phyloP scores from a whole-genome alignment of 495 filamentous ascomycete species.

The Thermothielavioides terrestris region DNA sequence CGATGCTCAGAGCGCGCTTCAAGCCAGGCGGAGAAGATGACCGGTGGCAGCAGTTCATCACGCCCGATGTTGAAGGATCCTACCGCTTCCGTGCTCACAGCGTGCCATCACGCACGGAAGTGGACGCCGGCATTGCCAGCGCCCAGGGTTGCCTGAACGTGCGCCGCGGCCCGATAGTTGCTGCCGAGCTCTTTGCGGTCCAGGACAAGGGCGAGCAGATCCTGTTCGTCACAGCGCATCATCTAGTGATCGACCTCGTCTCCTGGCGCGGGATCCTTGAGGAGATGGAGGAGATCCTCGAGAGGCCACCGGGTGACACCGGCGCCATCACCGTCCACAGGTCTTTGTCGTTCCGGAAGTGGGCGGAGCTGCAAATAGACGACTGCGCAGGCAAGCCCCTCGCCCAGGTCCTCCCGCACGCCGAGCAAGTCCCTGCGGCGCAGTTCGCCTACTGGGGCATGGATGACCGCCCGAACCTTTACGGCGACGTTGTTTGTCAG shows the following conservation, averaged over 20 bases:
- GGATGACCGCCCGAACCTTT: constrained; percentile 21
- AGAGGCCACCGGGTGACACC: constrained; percentile 8
- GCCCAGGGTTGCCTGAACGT: constrained; percentile 27
- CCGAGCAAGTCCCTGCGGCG: constrained; percentile 1
- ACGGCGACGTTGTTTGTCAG: constrained; percentile 15
- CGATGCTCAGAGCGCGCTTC: constrained; percentile 57
- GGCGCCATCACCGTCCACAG: constrained; percentile 2
- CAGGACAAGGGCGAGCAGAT: constrained; percentile 19
- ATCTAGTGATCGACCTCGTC: constrained; percentile 53
- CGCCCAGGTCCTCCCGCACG: neutral
- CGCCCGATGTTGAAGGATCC: constrained; percentile 7
- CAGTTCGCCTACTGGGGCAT: constrained; percentile 25
- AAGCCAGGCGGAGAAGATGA: constrained; percentile 5
- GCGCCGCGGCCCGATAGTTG: constrained; percentile 30
- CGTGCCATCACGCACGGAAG: neutral
- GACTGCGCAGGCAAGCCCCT: neutral
- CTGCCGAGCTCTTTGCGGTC: constrained; percentile 15
- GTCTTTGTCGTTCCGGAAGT: constrained; percentile 45
- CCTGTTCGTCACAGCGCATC: constrained; percentile 49
- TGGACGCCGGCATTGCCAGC: constrained; percentile 6
- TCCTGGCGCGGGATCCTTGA: constrained; percentile 54
- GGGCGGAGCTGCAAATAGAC: constrained; percentile 31
- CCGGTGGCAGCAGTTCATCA: constrained; percentile 20
- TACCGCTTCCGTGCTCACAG: constrained; percentile 13
- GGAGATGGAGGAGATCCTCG: constrained; percentile 48